These are phyloP conservation scores for Alternaria sp. DNA, from an alignment of 2,329 filamentous ascomycete genomes.

Conservation along the genomic window DNA sequence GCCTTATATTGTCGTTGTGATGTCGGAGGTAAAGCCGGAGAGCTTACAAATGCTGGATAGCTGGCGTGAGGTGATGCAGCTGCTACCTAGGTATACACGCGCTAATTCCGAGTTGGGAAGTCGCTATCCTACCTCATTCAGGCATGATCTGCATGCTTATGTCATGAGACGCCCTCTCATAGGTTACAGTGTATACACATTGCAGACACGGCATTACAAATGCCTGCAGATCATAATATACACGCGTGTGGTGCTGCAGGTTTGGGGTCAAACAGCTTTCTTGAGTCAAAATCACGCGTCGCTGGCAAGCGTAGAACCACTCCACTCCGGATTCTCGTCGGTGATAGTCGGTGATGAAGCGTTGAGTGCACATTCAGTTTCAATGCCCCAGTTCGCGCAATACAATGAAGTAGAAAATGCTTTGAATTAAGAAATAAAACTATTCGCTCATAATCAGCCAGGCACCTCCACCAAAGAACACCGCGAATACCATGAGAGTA, in stretches of 20 bases:
- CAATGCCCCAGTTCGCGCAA: not conserved
- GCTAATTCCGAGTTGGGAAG: slow-evolving; percentile 1
- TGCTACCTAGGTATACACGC: not conserved
- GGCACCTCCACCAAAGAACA: slow-evolving; percentile 60
- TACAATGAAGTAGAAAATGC: not conserved
- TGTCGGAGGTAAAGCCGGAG: not conserved
- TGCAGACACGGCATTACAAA: not conserved
- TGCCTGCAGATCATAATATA: not conserved
- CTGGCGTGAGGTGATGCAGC: not conserved
- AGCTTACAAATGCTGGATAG: slow-evolving; percentile 7
- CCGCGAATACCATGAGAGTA: slow-evolving; percentile 63
- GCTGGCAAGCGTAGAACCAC: not conserved
- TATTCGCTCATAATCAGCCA: slow-evolving; percentile 53
- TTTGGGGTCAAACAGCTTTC: not conserved
- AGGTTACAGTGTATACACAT: not conserved
- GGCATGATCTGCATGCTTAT: slow-evolving; percentile 1
- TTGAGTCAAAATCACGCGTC: no score
- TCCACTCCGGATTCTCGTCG: not conserved
- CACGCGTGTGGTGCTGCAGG: not conserved
- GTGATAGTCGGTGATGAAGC: not conserved
- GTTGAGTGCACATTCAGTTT: no score
- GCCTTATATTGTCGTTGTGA: not conserved
- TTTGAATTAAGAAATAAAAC: not conserved
- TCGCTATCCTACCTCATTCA: not conserved
- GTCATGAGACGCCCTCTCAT: not conserved